Evolutionary conservation across 805 yeast genomes (phyloP), one percentile per base, ranked within the genome.

Genomic region (Blastobotrys mokoenaii): DNA sequence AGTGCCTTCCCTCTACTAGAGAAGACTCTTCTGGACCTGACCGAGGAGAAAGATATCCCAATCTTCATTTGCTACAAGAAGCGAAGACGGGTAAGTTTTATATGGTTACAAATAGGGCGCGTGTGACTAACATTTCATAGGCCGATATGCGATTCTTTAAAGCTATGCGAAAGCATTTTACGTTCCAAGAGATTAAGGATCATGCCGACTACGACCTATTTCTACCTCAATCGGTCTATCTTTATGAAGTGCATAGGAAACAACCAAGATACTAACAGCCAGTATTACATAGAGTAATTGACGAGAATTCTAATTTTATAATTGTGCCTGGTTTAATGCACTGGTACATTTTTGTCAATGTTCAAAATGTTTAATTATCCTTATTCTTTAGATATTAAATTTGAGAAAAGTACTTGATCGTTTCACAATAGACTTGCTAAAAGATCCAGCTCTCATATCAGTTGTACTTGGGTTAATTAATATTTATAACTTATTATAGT

Each of bases 11-110:
- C 77, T 3, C 53, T 76, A 35, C 55, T 77, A 33, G 75, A 73
- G 43, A 59, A 64, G 47, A 77, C 82, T 0, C 57, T 77, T 27
- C 47, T 74, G 31, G 76, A 74, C 47, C 52, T 77, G 15, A 58
- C 70, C 12, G 62, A 53, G n/a, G 62, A 51, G n/a, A 51, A 58
- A 4, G 69, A 68, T 17, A 69, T 76, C 6, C 59, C 69, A 30
- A 66, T 77, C 3, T 47, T 76, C 39, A 72, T 77, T 77, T 63
- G 74, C n/a, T 76, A 73, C 50, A 72, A 70, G 46, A 72, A 74
- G 53, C 68, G 82, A 48, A 60, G 82, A 45, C 75, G 72, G 55
- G 70, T 22, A 52, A 50, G 39, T 64, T 64, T 33, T 61, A 57
- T 40, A 49, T 51, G 44, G 50, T 39, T 3, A 20, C 38, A 8